Percentiles rank a stretch among this genome's conserved stretches.
Conservation (phyloP, 768 basidiomycete genomes). For the Boletus tomentosulus region DNA sequence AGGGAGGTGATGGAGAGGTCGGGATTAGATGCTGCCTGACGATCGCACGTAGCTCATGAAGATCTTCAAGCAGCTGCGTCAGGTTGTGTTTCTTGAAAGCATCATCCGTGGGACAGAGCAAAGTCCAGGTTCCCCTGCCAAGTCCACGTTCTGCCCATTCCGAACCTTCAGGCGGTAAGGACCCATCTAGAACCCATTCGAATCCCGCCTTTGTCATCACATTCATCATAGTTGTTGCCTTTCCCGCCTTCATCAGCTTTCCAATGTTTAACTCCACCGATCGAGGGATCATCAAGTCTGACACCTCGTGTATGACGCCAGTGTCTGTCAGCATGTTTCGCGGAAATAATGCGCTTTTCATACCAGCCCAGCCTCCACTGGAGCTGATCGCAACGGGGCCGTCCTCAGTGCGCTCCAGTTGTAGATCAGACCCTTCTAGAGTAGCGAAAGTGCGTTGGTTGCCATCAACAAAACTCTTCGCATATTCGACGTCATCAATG, state of each 20-base stretch:
- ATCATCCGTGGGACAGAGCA: slow-evolving; percentile 88
- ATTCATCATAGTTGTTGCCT: slow-evolving; percentile 84
- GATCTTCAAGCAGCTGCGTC: slow-evolving; percentile 61
- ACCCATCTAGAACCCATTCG: slow-evolving; percentile 89
- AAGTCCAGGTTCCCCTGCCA: slow-evolving; percentile 68
- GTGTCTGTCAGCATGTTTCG: slow-evolving; percentile 76
- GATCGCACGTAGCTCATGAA: slow-evolving; percentile 49
- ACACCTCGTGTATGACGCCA: slow-evolving; percentile 87
- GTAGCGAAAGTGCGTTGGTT: slow-evolving; percentile 74
- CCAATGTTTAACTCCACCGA: slow-evolving; percentile 80
- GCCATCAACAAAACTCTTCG: slow-evolving; percentile 54
- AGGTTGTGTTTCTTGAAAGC: slow-evolving; percentile 88
- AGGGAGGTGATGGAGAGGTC: slow-evolving; percentile 26
- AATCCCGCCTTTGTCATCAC: slow-evolving; percentile 81
- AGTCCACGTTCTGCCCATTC: slow-evolving; percentile 53
- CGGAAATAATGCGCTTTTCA: slow-evolving; percentile 56
- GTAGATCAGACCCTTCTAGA: slow-evolving; percentile 80
- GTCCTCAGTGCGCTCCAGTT: slow-evolving; percentile 59
- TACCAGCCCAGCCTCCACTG: slow-evolving; percentile 76
- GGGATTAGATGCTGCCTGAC: slow-evolving; percentile 78
- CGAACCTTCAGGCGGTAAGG: slow-evolving; percentile 66
- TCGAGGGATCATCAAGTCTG: slow-evolving; percentile 81
- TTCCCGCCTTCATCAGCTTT: slow-evolving; percentile 88
- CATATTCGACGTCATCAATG: slow-evolving; percentile 71
- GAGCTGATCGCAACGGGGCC: slow-evolving; percentile 46